Evolutionary conservation across 2,329 filamentous ascomycete genomes (phyloP).

Genomic region (Ceratocystis colombiana): DNA sequence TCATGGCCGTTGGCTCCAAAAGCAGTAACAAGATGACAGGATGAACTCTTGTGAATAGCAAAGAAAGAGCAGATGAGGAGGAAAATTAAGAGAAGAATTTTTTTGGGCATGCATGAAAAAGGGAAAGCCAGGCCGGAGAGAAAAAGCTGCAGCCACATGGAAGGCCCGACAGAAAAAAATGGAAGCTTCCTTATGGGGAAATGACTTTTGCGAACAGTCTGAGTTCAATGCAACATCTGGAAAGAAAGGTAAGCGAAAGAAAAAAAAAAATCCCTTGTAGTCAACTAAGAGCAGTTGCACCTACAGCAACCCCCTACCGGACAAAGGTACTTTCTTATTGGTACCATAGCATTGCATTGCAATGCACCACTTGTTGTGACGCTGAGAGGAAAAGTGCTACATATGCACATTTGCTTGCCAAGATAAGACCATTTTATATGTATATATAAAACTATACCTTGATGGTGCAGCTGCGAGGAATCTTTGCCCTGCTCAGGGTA

Average conservation of each 20-base stretch:
- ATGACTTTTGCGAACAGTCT: not conserved
- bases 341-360: not conserved
- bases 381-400: no score
- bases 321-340: not conserved
- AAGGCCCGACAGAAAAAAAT: slow-evolving; percentile 14
- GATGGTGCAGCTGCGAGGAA: not conserved
- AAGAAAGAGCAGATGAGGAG: not conserved
- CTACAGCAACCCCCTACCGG: no score
- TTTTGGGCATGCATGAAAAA: not conserved
- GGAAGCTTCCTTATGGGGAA: slow-evolving; percentile 5
- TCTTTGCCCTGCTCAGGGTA: not conserved
- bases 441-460: not conserved
- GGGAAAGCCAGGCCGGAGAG: slow-evolving; percentile 6
- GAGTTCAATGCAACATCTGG: not conserved
- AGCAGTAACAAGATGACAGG: not conserved
- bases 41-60: not conserved
- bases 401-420: not conserved
- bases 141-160: slow-evolving; percentile 19
- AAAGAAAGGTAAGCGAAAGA: not conserved
- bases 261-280: not conserved
- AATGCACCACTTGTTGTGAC: no score
- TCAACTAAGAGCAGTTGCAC: not conserved
- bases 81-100: slow-evolving; percentile 5
- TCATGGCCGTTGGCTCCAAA: not conserved
- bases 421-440: not conserved